Evolutionary conservation across 2,329 filamentous ascomycete species (phyloP).

Genomic region (Xylaria polymorpha): DNA sequence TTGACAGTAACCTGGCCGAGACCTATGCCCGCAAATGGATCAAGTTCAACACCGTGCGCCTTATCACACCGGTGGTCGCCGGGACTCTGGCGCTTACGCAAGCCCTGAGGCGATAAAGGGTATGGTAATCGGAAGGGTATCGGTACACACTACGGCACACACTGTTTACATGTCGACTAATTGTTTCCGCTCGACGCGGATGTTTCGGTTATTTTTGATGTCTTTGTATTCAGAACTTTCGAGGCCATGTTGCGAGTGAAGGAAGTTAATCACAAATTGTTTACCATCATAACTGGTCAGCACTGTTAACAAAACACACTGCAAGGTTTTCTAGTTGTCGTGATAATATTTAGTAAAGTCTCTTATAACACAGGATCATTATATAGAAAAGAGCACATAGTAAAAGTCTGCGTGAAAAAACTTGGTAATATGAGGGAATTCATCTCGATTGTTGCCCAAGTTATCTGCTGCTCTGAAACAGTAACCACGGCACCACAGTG

Average conservation of each 20-base stretch:
- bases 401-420: no score
- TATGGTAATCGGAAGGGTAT: not conserved
- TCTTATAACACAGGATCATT: no score
- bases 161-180: no score
- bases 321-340: not conserved
- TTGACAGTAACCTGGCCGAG: constrained; percentile 49
- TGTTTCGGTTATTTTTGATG: not conserved
- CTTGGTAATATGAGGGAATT: no score
- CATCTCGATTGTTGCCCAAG: not conserved
- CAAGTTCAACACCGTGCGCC: constrained; percentile 50
- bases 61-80: constrained; percentile 52
- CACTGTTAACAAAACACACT: not conserved
- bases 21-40: constrained; percentile 52
- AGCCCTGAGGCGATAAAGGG: constrained; percentile 42
- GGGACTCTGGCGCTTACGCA: constrained; percentile 52
- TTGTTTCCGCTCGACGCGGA: not conserved
- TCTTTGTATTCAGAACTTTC: not conserved
- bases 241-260: no score
- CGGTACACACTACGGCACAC: no score
- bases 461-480: not conserved
- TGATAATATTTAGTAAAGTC: not conserved
- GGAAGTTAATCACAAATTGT: not conserved
- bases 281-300: not conserved
- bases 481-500: constrained; percentile 12
- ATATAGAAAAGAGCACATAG: not conserved